phyloP scores from a whole-genome alignment of 345 rosid genomes.

The Salix purpurea region DNA sequence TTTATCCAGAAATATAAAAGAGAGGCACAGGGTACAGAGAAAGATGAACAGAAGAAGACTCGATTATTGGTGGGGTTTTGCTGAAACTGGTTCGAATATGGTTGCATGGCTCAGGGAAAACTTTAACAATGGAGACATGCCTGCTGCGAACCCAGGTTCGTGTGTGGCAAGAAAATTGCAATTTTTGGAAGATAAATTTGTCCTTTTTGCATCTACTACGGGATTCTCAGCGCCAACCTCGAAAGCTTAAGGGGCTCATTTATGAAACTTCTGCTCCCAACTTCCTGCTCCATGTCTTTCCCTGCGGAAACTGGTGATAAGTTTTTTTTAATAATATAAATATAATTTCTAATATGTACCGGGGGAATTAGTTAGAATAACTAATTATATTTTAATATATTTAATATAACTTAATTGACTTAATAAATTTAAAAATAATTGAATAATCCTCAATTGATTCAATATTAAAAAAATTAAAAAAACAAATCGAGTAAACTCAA shows the following conservation, averaged over 20 bases:
- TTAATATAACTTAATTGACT: too few relatives aligned
- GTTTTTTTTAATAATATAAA: too few relatives aligned
- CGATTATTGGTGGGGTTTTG: background rate
- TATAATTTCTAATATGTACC: too few relatives aligned
- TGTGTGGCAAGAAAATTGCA: background rate
- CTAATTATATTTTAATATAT: too few relatives aligned
- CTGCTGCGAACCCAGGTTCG: background rate
- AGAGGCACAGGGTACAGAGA: background rate
- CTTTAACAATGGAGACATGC: background rate
- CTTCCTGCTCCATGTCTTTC: too few relatives aligned
- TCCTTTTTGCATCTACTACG: background rate
- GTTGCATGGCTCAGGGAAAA: constrained; percentile 14
- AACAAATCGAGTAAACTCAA: too few relatives aligned
- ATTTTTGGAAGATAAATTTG: background rate
- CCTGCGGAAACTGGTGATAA: too few relatives aligned
- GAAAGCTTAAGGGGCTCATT: background rate
- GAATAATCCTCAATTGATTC: too few relatives aligned
- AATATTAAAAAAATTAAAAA: too few relatives aligned
- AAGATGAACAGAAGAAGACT: background rate
- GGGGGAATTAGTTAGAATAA: too few relatives aligned
- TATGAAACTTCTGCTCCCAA: too few relatives aligned
- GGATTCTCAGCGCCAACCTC: background rate
- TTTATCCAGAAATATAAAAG: background rate
- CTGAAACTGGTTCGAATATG: background rate
- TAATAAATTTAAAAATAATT: too few relatives aligned